phyloP scores from a whole-genome alignment of 192 early-diverging fungal genomes.

The Spizellomyces punctatus region DNA sequence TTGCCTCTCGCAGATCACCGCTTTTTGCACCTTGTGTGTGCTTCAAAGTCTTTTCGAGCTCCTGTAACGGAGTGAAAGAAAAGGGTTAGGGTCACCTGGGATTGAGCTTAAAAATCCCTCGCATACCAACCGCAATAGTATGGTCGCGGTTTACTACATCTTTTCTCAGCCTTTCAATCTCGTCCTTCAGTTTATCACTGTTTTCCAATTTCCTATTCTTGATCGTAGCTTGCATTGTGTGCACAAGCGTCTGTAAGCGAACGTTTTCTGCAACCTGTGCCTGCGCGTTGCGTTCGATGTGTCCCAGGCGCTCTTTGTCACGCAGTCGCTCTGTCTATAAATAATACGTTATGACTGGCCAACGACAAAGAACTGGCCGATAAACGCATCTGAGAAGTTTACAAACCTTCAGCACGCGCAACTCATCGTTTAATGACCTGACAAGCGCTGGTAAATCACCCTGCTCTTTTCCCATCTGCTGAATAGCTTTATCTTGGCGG shows the following conservation, averaged over 20 bases:
- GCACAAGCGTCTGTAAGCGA: constrained; percentile 2
- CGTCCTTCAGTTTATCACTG: background rate
- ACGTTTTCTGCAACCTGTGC: constrained; percentile 14
- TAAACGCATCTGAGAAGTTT: too few relatives aligned
- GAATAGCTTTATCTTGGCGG: constrained; percentile 35
- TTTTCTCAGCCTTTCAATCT: background rate
- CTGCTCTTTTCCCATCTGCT: constrained; percentile 35
- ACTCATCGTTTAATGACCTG: constrained; percentile 29
- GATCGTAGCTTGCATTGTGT: constrained; percentile 3
- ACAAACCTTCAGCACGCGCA: constrained; percentile 28
- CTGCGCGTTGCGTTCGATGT: constrained; percentile 4
- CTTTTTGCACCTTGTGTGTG: constrained; percentile 15
- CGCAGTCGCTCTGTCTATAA: constrained; percentile 2
- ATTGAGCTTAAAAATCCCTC: too few relatives aligned
- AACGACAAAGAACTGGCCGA: background rate
- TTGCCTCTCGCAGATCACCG: constrained; percentile 11
- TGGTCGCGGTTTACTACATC: background rate
- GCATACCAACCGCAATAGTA: background rate
- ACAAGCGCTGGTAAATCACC: constrained; percentile 34
- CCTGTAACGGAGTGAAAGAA: background rate
- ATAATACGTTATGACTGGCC: background rate
- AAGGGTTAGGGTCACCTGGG: background rate
- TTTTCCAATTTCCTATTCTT: constrained; percentile 1
- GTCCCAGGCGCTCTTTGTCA: background rate
- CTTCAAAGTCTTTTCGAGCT: constrained; percentile 7